These are phyloP conservation scores for Dendrocalamus sinicus DNA, from an alignment of 176 grass and related monocot genomes.

Conservation along the genomic window DNA sequence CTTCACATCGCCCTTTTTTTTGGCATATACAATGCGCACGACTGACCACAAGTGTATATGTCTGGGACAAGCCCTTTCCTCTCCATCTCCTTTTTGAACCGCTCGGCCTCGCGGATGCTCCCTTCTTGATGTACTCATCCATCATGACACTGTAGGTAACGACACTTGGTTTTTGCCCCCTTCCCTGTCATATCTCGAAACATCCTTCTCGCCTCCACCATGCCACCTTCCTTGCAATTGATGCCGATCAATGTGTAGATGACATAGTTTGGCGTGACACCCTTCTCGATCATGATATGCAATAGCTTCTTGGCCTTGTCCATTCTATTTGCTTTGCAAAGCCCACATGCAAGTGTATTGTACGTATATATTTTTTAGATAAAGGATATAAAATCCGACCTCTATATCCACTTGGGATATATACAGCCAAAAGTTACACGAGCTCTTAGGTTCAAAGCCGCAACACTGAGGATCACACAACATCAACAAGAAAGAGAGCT, in stretches of 20 bases:
- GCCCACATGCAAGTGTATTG: conserved; percentile 68
- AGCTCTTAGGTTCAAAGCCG: no score
- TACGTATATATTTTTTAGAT: no score
- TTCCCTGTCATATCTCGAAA: conserved; percentile 73
- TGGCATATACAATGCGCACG: no score
- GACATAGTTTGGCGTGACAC: conserved; percentile 57
- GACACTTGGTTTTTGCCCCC: conserved; percentile 48
- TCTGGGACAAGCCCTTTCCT: conserved; percentile 48
- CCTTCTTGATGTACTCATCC: no score
- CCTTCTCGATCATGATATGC: conserved; percentile 71
- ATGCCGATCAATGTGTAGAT: conserved; percentile 74
- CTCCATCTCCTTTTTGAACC: conserved; percentile 37
- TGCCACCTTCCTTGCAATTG: conserved; percentile 81
- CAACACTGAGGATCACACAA: no score
- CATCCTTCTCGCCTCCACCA: conserved; percentile 80
- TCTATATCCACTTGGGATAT: no score
- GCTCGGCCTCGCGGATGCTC: no score
- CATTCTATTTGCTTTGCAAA: conserved; percentile 58
- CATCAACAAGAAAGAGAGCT: no score
- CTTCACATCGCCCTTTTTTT: no score
- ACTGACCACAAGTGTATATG: not conserved
- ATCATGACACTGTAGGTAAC: conserved; percentile 31
- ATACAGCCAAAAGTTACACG: no score
- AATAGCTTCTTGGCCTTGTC: conserved; percentile 73
- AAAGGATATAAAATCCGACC: no score